These are phyloP conservation scores for Przewalskia tangutica DNA, from an alignment of 257 asterid species.

Conservation along the genomic window DNA sequence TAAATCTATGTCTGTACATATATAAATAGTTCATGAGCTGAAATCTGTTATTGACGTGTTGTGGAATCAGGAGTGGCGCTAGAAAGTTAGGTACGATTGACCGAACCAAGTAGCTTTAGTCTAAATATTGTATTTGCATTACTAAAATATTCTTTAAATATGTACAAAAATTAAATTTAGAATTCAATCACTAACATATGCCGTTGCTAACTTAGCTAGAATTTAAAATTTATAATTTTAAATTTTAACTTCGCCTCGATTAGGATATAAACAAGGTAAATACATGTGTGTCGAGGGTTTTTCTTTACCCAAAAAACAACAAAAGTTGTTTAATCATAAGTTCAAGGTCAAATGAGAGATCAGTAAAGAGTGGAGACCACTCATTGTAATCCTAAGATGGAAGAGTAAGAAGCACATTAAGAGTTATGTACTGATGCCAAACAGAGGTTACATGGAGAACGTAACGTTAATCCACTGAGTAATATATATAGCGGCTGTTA, in stretches of 20 bases:
- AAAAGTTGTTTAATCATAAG: background rate
- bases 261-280: background rate
- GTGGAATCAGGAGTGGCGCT: background rate
- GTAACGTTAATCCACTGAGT: background rate
- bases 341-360: background rate
- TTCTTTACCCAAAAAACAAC: background rate
- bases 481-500: background rate
- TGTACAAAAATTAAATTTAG: background rate
- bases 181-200: no score
- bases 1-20: background rate
- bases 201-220: background rate
- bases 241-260: no score
- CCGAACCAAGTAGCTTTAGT: background rate
- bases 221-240: background rate
- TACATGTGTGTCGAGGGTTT: background rate
- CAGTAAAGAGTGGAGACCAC: background rate
- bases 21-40: background rate
- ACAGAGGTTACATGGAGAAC: background rate
- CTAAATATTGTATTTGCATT: background rate
- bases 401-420: background rate
- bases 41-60: background rate
- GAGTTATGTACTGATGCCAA: background rate
- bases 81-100: background rate
- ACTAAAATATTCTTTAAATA: background rate
- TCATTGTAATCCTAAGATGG: background rate